A percentile compares a stretch with the other conserved stretches of the same genome.
These are phyloP conservation scores for Basidiobolus meristosporus DNA, from an alignment of 371 early-diverging fungal species.

Conservation along the genomic window DNA sequence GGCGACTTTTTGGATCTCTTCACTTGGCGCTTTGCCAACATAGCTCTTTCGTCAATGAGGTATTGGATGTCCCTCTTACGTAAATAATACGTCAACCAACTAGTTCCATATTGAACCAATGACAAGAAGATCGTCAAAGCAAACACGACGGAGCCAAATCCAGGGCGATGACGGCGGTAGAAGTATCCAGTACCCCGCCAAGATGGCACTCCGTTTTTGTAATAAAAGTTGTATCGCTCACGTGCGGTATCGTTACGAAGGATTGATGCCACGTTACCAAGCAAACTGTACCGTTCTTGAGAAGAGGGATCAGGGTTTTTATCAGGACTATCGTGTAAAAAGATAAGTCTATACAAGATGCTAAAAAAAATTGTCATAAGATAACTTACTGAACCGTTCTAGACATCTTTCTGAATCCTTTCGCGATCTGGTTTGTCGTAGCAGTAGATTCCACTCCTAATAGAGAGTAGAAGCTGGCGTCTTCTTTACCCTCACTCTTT, in stretches of 20 bases:
- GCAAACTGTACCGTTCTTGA: constrained; percentile 39
- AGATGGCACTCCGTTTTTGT: constrained; percentile 72
- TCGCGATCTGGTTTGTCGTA: constrained; percentile 49
- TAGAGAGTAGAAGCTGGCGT: constrained; percentile 33
- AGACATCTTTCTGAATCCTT: constrained; percentile 79
- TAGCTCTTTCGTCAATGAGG: too few species aligned
- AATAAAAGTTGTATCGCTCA: constrained; percentile 65
- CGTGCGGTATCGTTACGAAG: constrained; percentile 39
- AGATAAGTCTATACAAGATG: neutral
- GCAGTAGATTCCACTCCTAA: constrained; percentile 40
- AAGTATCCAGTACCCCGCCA: constrained; percentile 75
- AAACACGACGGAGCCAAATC: constrained; percentile 28
- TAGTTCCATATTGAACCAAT: neutral
- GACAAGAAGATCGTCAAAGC: neutral
- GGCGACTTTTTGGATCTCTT: too few species aligned
- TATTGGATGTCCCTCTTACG: too few species aligned
- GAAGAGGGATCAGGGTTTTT: constrained; percentile 34
- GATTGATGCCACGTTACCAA: constrained; percentile 44
- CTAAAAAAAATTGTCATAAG: neutral
- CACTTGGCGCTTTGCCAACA: too few species aligned
- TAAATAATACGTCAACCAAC: too few species aligned
- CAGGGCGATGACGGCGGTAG: constrained; percentile 60
- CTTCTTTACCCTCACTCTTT: constrained; percentile 32
- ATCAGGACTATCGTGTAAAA: constrained; percentile 34
- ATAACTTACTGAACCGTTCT: constrained; percentile 69